Evolutionary conservation across 192 early-diverging fungal genomes (phyloP), one percentile per base, ranked within the genome.

Genomic region (Podila horticola): DNA sequence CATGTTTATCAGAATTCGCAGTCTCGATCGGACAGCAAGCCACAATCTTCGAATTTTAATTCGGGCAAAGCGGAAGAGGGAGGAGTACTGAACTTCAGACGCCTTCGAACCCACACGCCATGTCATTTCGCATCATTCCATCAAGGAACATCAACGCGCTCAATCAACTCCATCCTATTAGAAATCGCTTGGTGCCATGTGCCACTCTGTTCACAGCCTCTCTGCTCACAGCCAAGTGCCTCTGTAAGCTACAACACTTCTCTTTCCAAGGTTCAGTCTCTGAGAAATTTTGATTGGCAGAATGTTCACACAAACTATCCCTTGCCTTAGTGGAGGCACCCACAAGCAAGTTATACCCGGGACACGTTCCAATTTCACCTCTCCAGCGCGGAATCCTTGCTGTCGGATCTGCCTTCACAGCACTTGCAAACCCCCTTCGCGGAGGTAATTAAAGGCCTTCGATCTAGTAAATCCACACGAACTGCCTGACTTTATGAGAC

Each of bases 381-480:
- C 26, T 92, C 48, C 88, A 95, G 74, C 90, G 90, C 59, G 58
- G 84, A 5, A 58, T 92, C 9, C 79, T 97, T 8, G 92, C 95
- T n/a, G 86, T 90, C 5, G 90, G 91, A 5, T 90, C 95, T 1
- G 95, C 94, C 4, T 73, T 97, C 45, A 90, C 89, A 61, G 93
- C 93, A 15, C 86, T 96, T 29, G 82, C 83, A 20, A 92, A 96
- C 71, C 97, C 97, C 4, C 79, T 89, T 11, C 88, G 94, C 64
- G 90, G 84, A 76, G 90, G 89, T 91, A 85, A 69, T n/a, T 15
- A 75, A 22, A 64, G 26, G 13, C 13, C 2, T 19, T 19, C 41
- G 59, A 62, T 33, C 8, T 57, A 26, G 59, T 66, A 28, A 50
- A 33, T 58, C 22, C 62, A 28, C 3, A 48, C 30, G 15, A 17